These are phyloP conservation scores for Aurifilum marmelostoma DNA, from an alignment of 2,329 filamentous ascomycete species.

Conservation along the genomic window DNA sequence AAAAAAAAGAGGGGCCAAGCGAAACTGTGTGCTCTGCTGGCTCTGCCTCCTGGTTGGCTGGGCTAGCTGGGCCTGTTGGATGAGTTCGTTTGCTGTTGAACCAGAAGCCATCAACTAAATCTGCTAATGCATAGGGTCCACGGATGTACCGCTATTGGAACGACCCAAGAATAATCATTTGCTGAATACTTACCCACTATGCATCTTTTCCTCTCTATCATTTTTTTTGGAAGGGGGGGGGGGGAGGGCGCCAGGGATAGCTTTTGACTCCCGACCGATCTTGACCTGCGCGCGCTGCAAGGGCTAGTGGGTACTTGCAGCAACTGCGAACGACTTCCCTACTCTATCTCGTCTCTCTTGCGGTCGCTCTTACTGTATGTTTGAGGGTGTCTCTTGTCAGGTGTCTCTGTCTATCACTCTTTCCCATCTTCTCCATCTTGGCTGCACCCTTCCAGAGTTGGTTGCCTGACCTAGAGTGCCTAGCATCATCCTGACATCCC, in stretches of 20 bases:
- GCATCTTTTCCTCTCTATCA: too few species aligned
- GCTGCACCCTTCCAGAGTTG: not conserved
- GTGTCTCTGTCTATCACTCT: not conserved
- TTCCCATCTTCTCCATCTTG: not conserved
- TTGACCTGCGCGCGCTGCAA: not conserved
- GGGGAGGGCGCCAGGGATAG: too few species aligned
- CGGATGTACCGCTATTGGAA: slow-evolving; percentile 19
- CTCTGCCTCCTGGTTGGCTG: not conserved
- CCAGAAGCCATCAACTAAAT: slow-evolving; percentile 16
- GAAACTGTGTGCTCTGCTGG: not conserved
- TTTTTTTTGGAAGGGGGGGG: not conserved
- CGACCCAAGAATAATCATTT: not conserved
- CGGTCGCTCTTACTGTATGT: not conserved
- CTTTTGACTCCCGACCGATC: not conserved
- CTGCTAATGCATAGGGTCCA: not conserved
- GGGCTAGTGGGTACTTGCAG: not conserved
- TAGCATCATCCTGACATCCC: not conserved
- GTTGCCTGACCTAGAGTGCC: not conserved
- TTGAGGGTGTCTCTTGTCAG: not conserved
- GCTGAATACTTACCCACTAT: not conserved
- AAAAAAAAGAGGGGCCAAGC: not conserved
- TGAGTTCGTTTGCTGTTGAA: slow-evolving; percentile 25
- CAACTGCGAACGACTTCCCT: not conserved
- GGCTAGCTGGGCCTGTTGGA: not conserved
- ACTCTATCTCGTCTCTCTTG: not conserved